Evolutionary conservation across 768 basidiomycete genomes (phyloP).

Genomic region (Mycena rosella): DNA sequence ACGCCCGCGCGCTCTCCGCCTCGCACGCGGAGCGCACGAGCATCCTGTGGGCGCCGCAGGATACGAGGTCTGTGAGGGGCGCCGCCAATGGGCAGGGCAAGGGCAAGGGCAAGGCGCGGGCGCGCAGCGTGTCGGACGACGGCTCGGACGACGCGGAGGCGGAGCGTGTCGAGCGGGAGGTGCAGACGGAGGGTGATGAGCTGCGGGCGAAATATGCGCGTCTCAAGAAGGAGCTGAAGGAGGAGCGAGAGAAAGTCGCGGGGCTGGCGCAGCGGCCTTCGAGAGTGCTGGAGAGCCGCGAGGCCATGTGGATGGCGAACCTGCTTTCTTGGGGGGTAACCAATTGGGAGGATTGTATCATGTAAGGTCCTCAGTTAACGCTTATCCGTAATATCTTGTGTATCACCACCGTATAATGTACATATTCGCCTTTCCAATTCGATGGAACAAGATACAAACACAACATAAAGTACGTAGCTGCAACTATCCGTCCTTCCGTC

Average conservation of each 20-base stretch:
- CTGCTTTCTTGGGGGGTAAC: conserved; percentile 1
- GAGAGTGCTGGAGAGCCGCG: not conserved
- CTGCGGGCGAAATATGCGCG: not conserved
- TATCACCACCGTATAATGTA: not conserved
- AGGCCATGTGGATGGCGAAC: not conserved
- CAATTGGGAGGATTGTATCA: not conserved
- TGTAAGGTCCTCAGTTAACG: not conserved
- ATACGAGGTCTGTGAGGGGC: not conserved
- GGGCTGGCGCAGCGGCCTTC: not conserved
- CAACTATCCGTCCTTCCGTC: too few species aligned
- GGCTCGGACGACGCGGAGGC: not conserved
- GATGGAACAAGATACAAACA: too few species aligned
- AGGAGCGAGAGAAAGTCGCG: conserved; percentile 7
- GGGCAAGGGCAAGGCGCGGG: conserved; percentile 20
- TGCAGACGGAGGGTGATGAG: conserved; percentile 7
- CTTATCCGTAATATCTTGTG: conserved; percentile 23
- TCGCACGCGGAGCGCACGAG: conserved; percentile 20
- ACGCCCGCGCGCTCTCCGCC: conserved; percentile 10
- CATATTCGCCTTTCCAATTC: too few species aligned
- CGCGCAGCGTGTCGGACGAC: conserved; percentile 8
- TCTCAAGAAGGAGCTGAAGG: conserved; percentile 5
- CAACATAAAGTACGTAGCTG: too few species aligned
- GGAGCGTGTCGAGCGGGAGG: conserved; percentile 10
- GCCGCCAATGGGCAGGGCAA: not conserved
- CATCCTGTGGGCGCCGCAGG: conserved; percentile 28